These are phyloP conservation scores for Alternaria tenuissima DNA, from an alignment of 2,329 filamentous ascomycete species.

Conservation along the genomic window DNA sequence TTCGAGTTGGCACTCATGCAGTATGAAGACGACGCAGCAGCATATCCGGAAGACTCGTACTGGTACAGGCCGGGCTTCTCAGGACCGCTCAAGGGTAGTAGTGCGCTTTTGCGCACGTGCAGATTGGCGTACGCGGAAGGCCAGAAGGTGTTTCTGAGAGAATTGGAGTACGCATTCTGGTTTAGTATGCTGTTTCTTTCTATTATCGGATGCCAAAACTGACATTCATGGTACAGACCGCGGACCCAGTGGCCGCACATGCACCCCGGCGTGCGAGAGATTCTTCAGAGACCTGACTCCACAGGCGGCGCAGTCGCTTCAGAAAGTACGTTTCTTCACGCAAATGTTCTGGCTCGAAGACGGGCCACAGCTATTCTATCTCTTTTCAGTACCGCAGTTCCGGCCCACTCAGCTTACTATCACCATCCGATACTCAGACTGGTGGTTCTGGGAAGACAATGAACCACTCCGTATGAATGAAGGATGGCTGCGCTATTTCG, in stretches of 20 bases:
- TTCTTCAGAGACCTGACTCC: slow-evolving; percentile 14
- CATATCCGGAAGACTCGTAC: slow-evolving; percentile 17
- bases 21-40: slow-evolving; percentile 11
- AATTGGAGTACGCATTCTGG: slow-evolving; percentile 18
- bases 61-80: slow-evolving; percentile 19
- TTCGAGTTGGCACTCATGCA: slow-evolving; percentile 16
- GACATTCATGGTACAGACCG: slow-evolving; percentile 7
- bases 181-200: slow-evolving; percentile 8
- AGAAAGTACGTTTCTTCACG: slow-evolving; percentile 21
- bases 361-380: neutral
- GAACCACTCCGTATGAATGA: slow-evolving; percentile 70
- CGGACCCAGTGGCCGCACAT: slow-evolving; percentile 11
- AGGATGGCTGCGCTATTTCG: slow-evolving; percentile 10
- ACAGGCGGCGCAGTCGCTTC: slow-evolving; percentile 1
- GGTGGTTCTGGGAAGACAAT: slow-evolving; percentile 87
- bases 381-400: slow-evolving; percentile 10
- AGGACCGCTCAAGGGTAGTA: slow-evolving; percentile 12
- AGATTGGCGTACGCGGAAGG: slow-evolving; percentile 15
- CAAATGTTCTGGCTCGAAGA: slow-evolving; percentile 21
- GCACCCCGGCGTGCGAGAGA: neutral
- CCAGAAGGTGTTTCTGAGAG: slow-evolving; percentile 14
- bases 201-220: neutral
- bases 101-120: slow-evolving; percentile 17
- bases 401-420: slow-evolving; percentile 47
- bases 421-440: slow-evolving; percentile 61